Percentiles rank a stretch among this genome's conserved stretches.
phyloP scores from a whole-genome alignment of 2,329 filamentous ascomycete species.

The Mollisiaceae sp. region DNA sequence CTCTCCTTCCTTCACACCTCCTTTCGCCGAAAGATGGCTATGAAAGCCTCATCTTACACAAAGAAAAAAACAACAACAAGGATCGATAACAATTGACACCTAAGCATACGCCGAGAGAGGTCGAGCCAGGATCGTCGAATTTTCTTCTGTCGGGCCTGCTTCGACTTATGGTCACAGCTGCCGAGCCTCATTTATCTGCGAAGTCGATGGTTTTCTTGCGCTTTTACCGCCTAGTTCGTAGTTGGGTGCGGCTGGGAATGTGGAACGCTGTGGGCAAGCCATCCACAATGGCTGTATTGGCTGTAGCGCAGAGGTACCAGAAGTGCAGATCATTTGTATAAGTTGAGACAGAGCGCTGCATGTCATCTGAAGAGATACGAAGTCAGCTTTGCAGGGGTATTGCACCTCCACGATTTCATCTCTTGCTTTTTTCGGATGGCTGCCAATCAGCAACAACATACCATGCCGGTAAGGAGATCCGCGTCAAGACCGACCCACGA shows the following conservation, averaged over 20 bases:
- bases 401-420: not conserved
- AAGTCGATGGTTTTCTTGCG: not conserved
- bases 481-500: not conserved
- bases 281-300: not conserved
- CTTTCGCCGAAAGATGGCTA: not conserved
- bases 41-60: not conserved
- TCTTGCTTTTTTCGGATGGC: not conserved
- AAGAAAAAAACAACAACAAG: not conserved
- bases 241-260: not conserved
- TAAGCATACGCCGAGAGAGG: not conserved
- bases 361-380: not conserved
- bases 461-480: not conserved
- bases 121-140: not conserved
- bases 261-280: not conserved
- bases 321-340: not conserved
- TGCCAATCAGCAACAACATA: not conserved
- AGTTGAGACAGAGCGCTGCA: not conserved
- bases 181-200: not conserved
- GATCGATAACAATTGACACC: not conserved
- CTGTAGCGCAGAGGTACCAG: not conserved
- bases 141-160: constrained; percentile 4
- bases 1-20: not conserved
- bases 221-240: not conserved
- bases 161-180: not conserved
- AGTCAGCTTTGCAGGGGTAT: not conserved